phyloP scores from a whole-genome alignment of 2,329 filamentous ascomycete genomes.

The Mycosphaerella arachidis region DNA sequence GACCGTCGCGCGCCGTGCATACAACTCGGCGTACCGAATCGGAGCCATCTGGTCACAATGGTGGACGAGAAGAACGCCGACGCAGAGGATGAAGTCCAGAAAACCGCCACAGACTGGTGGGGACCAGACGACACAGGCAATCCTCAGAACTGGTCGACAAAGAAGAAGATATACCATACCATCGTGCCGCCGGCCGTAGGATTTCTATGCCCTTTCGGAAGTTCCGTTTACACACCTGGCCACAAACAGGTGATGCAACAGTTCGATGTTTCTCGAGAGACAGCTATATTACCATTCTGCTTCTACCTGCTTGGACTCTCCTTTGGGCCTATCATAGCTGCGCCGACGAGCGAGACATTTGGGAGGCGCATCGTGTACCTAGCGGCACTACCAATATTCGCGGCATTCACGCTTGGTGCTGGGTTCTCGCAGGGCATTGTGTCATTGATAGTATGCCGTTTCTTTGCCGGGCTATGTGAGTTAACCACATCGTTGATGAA shows the following conservation, averaged over 20 bases:
- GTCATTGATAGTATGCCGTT: slow-evolving; percentile 51
- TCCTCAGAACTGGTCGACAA: slow-evolving; percentile 18
- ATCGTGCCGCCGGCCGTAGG: slow-evolving; percentile 7
- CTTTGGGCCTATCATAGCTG: slow-evolving; percentile 53
- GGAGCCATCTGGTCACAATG: too few species aligned
- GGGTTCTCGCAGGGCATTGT: slow-evolving; percentile 50
- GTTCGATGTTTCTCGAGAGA: slow-evolving; percentile 52
- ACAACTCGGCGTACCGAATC: too few species aligned
- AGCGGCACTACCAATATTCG: slow-evolving; percentile 43
- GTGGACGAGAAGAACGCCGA: too few species aligned
- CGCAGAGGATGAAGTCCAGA: too few species aligned
- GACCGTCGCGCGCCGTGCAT: too few species aligned
- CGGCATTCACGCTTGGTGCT: slow-evolving; percentile 53
- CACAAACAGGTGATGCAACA: slow-evolving; percentile 43
- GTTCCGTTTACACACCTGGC: slow-evolving; percentile 15
- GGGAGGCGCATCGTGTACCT: slow-evolving; percentile 54
- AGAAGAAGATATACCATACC: slow-evolving; percentile 8
- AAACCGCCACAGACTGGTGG: slow-evolving; percentile 16
- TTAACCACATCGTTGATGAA: too few species aligned
- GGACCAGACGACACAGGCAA: slow-evolving; percentile 11
- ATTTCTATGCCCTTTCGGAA: slow-evolving; percentile 31
- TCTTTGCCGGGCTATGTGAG: slow-evolving; percentile 61
- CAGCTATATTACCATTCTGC: slow-evolving; percentile 54
- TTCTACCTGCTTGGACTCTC: slow-evolving; percentile 57
- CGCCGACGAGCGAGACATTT: slow-evolving; percentile 55